Evolutionary conservation across 306 rosid genomes (phyloP), one percentile per base, ranked within the genome.

Genomic region (Pyrus bretschneideri): DNA sequence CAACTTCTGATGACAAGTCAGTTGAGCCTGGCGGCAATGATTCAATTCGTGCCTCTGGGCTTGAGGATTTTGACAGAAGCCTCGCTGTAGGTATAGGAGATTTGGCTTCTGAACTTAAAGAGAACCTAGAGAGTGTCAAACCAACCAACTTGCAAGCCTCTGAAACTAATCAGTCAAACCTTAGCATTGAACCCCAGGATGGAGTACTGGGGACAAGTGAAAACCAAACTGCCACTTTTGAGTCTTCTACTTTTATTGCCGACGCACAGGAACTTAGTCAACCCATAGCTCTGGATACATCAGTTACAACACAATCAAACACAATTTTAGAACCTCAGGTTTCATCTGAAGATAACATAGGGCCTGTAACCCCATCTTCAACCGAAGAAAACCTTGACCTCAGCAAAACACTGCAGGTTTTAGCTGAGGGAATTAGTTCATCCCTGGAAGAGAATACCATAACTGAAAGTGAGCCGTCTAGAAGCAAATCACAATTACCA

Each of bases 401-500:
- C 60, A 73, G 67, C 70, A 74, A 87, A 82, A 73, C 78, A 52
- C 65, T 77, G 30, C 86, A 73, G 82, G 82, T 74, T 72, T 80
- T 84, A 75, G 78, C 71, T 59, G 88, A 80, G 81, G 87, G 71
- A 81, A 79, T 79, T 77, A 80, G 76, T 76, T 71, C 88, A 87
- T 80, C 80, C 45, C 23, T 80, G 62, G 89, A 87, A 83, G 86
- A 63, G 76, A 83, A 67, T 80, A 68, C 69, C 73, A 6, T 71
- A 68, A 35, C 78, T 80, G 87, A 65, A 72, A 84, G 78, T 45
- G 86, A 72, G 45, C 74, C 71, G 57, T 71, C 77, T 77, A 82
- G 68, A 83, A 89, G 61, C 81, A 84, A 67, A 78, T 79, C 89
- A 67, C 87, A 85, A 85, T 76, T 87, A 76, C 79, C 90, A 67